phyloP scores from a whole-genome alignment of 2,329 filamentous ascomycete genomes.

The Nigrospora sphaerica region DNA sequence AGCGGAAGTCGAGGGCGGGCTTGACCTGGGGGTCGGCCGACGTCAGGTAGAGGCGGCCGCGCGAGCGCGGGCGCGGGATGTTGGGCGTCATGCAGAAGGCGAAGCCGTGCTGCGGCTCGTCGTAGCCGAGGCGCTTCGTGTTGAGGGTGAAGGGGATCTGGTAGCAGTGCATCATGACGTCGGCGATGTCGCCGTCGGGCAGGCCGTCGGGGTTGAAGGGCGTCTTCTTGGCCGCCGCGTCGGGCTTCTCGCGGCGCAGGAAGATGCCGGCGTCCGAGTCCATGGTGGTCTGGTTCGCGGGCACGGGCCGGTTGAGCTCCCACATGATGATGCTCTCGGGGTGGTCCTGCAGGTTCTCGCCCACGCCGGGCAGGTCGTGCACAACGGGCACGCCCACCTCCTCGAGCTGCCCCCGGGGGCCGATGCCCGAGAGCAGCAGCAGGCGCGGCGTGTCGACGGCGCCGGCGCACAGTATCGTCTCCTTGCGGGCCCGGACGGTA shows the following conservation, averaged over 20 bases:
- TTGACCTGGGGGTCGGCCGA: constrained; percentile 69
- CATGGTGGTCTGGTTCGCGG: constrained; percentile 79
- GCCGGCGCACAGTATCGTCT: constrained; percentile 75
- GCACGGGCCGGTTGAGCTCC: constrained; percentile 75
- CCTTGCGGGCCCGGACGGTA: constrained; percentile 58
- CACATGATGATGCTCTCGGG: constrained; percentile 56
- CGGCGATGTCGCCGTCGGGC: constrained; percentile 66
- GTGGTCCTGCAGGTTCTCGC: constrained; percentile 55
- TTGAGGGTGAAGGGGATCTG: constrained; percentile 90
- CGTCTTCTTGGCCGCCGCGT: constrained; percentile 52
- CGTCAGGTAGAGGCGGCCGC: constrained; percentile 70
- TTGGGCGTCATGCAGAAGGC: constrained; percentile 94
- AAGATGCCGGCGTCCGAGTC: constrained; percentile 87
- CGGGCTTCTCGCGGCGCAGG: constrained; percentile 66
- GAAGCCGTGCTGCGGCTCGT: constrained; percentile 56
- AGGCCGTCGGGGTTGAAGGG: constrained; percentile 41
- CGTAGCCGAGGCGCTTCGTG: constrained; percentile 71
- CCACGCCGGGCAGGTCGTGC: constrained; percentile 50
- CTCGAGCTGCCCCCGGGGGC: constrained; percentile 45
- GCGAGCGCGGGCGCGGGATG: constrained; percentile 75
- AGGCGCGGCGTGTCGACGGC: constrained; percentile 74
- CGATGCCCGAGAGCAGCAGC: constrained; percentile 50
- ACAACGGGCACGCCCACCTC: constrained; percentile 48
- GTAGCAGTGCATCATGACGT: constrained; percentile 96
- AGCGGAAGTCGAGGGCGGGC: constrained; percentile 79